Evolutionary conservation across 2,329 filamentous ascomycete species (phyloP).

Genomic region (Clarireedia monteithiana): DNA sequence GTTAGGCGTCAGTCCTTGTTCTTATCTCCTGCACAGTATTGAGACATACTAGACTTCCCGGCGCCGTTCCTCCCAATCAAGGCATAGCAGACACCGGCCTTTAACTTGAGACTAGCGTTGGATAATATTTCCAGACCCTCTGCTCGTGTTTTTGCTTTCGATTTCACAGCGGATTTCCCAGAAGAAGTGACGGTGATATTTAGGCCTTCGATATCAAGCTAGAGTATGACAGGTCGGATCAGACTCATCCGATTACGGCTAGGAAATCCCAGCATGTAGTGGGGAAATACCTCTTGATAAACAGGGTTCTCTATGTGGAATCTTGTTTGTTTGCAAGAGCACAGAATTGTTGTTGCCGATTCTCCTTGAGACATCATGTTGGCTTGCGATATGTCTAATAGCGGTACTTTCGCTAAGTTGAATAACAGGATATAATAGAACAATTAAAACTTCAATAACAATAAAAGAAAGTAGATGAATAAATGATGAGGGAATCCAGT

Average conservation of each 20-base stretch:
- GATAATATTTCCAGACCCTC: conserved; percentile 59
- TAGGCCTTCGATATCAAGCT: conserved; percentile 68
- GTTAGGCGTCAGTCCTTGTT: not conserved
- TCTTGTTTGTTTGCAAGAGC: conserved; percentile 28
- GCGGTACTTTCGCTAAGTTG: not conserved
- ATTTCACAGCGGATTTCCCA: conserved; percentile 31
- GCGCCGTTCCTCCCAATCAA: conserved; percentile 74
- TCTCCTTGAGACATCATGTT: conserved; percentile 13
- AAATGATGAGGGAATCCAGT: not conserved
- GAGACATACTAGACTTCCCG: conserved; percentile 65
- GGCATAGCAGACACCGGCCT: conserved; percentile 68
- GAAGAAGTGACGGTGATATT: conserved; percentile 54
- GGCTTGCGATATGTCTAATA: not conserved
- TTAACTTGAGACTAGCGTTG: conserved; percentile 62
- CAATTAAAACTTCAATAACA: not conserved
- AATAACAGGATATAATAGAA: no score
- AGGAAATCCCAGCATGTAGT: not conserved
- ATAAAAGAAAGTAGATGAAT: not conserved
- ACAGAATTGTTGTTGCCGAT: conserved; percentile 23
- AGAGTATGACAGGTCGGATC: not conserved
- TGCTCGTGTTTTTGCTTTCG: conserved; percentile 43
- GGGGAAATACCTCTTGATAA: conserved; percentile 24
- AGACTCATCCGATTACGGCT: not conserved
- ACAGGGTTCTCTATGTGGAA: conserved; percentile 28
- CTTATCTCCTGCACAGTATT: not conserved